Percentiles rank a stretch among this genome's conserved stretches.
Conservation (phyloP, 805 yeast species). For the Myxozyma neotropica region DNA sequence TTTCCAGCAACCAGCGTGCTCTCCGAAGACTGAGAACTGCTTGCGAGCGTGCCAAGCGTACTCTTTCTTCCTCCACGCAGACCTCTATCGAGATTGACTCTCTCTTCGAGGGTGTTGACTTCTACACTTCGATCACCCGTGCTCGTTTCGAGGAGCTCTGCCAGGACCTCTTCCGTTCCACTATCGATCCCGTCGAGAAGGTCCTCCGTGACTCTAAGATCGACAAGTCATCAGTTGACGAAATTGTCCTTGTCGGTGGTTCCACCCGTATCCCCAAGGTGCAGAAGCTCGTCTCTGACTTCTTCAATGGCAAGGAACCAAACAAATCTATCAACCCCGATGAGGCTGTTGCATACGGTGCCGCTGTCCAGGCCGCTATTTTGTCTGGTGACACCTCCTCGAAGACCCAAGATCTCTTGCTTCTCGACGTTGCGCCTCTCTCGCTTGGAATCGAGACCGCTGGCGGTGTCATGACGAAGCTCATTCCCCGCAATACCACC, state of each 20-base stretch:
- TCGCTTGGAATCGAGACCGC: constrained; percentile 98
- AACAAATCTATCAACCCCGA: constrained; percentile 96
- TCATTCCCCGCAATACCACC: constrained; percentile 97
- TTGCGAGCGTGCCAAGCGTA: constrained; percentile 99
- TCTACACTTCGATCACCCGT: constrained; percentile 94
- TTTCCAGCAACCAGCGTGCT: constrained; percentile 92
- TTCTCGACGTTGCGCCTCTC: constrained; percentile 96
- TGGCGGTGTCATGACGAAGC: constrained; percentile 98
- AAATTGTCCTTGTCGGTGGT: constrained; percentile 95
- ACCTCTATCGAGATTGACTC: constrained; percentile 95
- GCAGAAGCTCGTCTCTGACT: constrained; percentile 92
- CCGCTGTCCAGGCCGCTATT: constrained; percentile 97
- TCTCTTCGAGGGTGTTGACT: constrained; percentile 90
- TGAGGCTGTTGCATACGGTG: constrained; percentile 99
- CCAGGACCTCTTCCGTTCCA: constrained; percentile 90
- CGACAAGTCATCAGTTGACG: constrained; percentile 87
- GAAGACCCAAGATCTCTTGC: constrained; percentile 91
- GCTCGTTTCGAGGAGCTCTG: constrained; percentile 97
- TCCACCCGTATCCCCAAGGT: constrained; percentile 98
- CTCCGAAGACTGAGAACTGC: constrained; percentile 98
- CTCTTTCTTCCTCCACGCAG: constrained; percentile 93
- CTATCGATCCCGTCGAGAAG: constrained; percentile 93
- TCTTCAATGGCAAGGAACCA: constrained; percentile 97
- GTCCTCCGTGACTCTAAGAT: constrained; percentile 88
- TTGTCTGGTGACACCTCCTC: constrained; percentile 94